Conservation (phyloP, 176 grass and related monocot genomes). For the Metroxylon sagu region DNA sequence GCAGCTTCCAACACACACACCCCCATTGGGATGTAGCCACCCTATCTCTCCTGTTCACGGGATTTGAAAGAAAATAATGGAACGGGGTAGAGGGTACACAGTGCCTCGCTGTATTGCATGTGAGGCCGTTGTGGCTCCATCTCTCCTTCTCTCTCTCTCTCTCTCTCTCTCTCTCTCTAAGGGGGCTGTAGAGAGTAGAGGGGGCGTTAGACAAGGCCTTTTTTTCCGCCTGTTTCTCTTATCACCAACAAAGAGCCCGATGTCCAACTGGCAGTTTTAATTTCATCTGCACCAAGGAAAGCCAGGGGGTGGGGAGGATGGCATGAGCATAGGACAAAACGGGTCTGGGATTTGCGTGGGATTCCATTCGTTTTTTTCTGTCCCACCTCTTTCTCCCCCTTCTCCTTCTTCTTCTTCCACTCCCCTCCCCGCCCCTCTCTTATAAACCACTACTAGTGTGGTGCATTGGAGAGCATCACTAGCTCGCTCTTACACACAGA, state of each 20-base stretch:
- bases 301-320: background rate
- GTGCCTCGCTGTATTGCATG: conserved; percentile 71
- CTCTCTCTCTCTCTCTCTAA: too few species aligned
- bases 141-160: background rate
- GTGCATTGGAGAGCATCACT: too few species aligned
- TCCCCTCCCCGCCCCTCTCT: too few species aligned
- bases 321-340: conserved; percentile 24
- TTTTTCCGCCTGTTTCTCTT: too few species aligned
- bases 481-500: too few species aligned
- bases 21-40: too few species aligned
- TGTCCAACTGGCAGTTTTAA: conserved; percentile 33
- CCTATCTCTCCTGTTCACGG: conserved; percentile 18
- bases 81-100: conserved; percentile 7
- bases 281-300: conserved; percentile 26
- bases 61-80: conserved; percentile 35
- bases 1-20: too few species aligned
- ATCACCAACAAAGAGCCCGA: conserved; percentile 4
- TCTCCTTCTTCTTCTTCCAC: background rate
- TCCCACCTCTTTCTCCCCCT: background rate
- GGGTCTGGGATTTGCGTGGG: conserved; percentile 18
- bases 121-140: conserved; percentile 25
- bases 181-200: too few species aligned
- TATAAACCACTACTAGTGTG: too few species aligned
- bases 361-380: conserved; percentile 10
- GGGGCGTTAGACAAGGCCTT: too few species aligned